A percentile compares a stretch with the other conserved stretches of the same genome.
Evolutionary conservation across 495 filamentous ascomycete species (phyloP).

Genomic region (Aspergillus sparsus): DNA sequence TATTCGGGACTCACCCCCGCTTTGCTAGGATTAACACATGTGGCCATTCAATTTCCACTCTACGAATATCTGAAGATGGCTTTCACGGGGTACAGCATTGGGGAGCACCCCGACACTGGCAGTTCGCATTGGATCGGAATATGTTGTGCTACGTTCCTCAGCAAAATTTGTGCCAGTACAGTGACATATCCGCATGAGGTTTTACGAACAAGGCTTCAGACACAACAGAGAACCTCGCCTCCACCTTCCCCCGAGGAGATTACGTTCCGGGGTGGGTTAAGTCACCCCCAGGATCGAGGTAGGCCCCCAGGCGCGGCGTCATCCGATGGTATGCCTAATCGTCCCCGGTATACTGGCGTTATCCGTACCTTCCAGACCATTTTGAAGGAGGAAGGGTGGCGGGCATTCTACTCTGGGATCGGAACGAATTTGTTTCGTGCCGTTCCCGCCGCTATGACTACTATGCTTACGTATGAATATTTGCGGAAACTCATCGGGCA

Average conservation of each 20-base stretch:
- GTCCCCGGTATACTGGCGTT: conserved; percentile 77
- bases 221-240: conserved; percentile 64
- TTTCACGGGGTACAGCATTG: conserved; percentile 86
- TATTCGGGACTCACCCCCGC: conserved; percentile 95
- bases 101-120: conserved; percentile 60
- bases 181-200: conserved; percentile 98
- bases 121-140: conserved; percentile 71
- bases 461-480: conserved; percentile 95
- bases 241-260: conserved; percentile 52
- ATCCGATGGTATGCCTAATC: conserved; percentile 57
- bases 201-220: conserved; percentile 84
- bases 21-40: conserved; percentile 87
- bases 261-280: conserved; percentile 66
- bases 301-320: conserved; percentile 49
- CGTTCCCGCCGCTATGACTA: conserved; percentile 92
- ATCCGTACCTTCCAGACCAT: conserved; percentile 83
- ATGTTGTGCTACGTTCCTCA: conserved; percentile 84
- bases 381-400: conserved; percentile 88
- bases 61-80: conserved; percentile 92
- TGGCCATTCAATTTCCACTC: conserved; percentile 95
- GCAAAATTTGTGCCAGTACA: conserved; percentile 91
- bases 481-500: conserved; percentile 60
- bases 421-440: conserved; percentile 97
- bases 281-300: conserved; percentile 43
- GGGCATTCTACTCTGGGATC: conserved; percentile 96